Percentiles rank a stretch among this genome's conserved stretches.
These are phyloP conservation scores for Capsicum baccatum DNA, from an alignment of 257 asterid genomes.

Conservation along the genomic window DNA sequence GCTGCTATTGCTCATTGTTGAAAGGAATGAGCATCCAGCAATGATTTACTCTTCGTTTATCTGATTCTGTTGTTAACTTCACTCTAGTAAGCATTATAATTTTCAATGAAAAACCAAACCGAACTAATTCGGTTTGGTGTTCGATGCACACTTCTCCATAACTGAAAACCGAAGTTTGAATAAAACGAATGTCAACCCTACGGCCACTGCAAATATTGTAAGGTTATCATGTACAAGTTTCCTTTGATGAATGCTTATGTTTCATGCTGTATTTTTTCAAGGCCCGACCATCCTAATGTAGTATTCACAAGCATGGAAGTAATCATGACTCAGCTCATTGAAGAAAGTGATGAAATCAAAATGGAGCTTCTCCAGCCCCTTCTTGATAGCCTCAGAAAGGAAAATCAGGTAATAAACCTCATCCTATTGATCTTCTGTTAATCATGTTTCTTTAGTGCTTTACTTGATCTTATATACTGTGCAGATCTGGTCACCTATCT, in stretches of 20 bases:
- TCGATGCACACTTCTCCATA: too few relatives aligned
- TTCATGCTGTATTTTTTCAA: constrained; percentile 23
- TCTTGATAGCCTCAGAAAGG: constrained; percentile 44
- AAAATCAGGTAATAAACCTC: constrained; percentile 42
- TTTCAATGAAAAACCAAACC: too few relatives aligned
- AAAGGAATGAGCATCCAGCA: too few relatives aligned
- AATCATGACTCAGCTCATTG: constrained; percentile 46
- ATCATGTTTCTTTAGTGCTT: constrained; percentile 8
- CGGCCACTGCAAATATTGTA: neutral
- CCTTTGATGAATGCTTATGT: neutral
- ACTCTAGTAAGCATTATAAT: too few relatives aligned
- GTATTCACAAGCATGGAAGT: constrained; percentile 46
- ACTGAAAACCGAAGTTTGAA: too few relatives aligned
- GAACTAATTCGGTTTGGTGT: too few relatives aligned
- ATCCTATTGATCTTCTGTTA: constrained; percentile 19
- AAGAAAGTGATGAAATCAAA: constrained; percentile 46
- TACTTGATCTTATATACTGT: constrained; percentile 17
- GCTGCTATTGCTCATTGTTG: too few relatives aligned
- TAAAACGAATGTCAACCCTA: too few relatives aligned
- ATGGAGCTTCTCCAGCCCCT: constrained; percentile 43
- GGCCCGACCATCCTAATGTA: constrained; percentile 39
- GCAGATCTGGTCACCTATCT: constrained; percentile 43
- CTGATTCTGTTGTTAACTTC: too few relatives aligned
- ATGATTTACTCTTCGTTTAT: too few relatives aligned
- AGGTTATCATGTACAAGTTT: constrained; percentile 4